These are phyloP conservation scores for Amphicarpaea edgeworthii DNA, from an alignment of 306 rosid species.

Conservation along the genomic window DNA sequence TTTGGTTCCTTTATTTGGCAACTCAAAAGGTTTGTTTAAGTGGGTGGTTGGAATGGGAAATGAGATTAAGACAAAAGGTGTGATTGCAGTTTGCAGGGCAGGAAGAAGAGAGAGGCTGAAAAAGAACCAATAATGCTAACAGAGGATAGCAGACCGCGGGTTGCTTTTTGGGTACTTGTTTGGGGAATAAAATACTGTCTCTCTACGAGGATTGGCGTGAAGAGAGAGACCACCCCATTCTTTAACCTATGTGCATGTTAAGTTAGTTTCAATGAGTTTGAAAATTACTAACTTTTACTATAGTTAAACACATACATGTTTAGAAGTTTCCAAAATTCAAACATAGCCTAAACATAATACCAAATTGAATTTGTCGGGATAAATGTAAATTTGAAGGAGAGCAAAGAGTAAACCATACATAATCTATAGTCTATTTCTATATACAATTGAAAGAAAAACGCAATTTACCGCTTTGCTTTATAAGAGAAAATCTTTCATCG, in stretches of 20 bases:
- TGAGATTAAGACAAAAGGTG: slow-evolving; percentile 77
- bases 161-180: slow-evolving; percentile 84
- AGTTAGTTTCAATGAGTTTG: background rate
- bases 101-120: slow-evolving; percentile 47
- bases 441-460: slow-evolving; percentile 9
- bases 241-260: background rate
- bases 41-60: slow-evolving; percentile 57
- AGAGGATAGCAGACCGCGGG: slow-evolving; percentile 75
- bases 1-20: slow-evolving; percentile 48
- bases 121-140: slow-evolving; percentile 67
- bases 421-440: background rate
- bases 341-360: no score
- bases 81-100: slow-evolving; percentile 51
- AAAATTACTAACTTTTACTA: background rate
- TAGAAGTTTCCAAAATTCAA: no score
- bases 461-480: slow-evolving; percentile 1
- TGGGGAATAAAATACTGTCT: slow-evolving; percentile 88
- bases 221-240: slow-evolving; percentile 20
- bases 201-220: slow-evolving; percentile 76
- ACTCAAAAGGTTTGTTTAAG: slow-evolving; percentile 39
- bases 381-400: background rate
- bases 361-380: background rate
- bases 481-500: slow-evolving; percentile 37
- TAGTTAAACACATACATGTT: background rate
- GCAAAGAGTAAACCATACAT: background rate